Evolutionary conservation across 192 early-diverging fungal genomes (phyloP).

Genomic region (Cladochytrium replicatum): DNA sequence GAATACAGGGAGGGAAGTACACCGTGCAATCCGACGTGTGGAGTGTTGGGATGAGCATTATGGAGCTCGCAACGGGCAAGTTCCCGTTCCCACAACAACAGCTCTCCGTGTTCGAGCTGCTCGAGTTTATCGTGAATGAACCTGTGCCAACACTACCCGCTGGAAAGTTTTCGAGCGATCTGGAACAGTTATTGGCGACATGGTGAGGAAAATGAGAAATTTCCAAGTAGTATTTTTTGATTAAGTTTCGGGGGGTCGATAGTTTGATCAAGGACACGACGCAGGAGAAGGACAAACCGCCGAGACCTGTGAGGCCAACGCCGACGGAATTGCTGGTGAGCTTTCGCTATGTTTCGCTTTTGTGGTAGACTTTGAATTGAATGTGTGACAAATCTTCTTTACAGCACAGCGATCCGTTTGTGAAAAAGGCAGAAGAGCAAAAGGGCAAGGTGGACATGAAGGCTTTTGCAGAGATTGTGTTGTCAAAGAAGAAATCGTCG

Average conservation of each 20-base stretch:
- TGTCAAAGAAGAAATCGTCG: too few relatives aligned
- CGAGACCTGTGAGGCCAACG: too few relatives aligned
- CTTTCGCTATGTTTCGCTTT: too few relatives aligned
- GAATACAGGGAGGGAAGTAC: conserved; percentile 82
- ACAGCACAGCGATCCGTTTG: too few relatives aligned
- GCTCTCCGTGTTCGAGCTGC: conserved; percentile 80
- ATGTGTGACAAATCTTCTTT: too few relatives aligned
- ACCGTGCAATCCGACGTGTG: conserved; percentile 92
- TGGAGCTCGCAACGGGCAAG: conserved; percentile 86
- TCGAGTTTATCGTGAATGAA: conserved; percentile 86
- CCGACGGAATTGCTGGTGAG: conserved; percentile 60
- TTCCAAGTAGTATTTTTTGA: too few relatives aligned
- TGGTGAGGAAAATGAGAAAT: too few relatives aligned
- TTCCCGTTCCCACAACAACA: conserved; percentile 84
- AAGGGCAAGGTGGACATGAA: too few relatives aligned
- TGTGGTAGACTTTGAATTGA: too few relatives aligned
- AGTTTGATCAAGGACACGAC: conserved; percentile 68
- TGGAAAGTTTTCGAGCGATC: conserved; percentile 52
- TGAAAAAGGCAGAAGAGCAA: too few relatives aligned
- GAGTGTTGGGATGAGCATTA: conserved; percentile 86
- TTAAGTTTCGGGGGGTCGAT: conserved; percentile 3
- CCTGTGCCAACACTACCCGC: conserved; percentile 66
- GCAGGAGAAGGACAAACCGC: too few relatives aligned
- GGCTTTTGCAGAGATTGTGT: too few relatives aligned
- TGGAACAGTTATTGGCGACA: conserved; percentile 67